Conservation (phyloP, 2,329 filamentous ascomycete genomes). For the Apiospora sp. region DNA sequence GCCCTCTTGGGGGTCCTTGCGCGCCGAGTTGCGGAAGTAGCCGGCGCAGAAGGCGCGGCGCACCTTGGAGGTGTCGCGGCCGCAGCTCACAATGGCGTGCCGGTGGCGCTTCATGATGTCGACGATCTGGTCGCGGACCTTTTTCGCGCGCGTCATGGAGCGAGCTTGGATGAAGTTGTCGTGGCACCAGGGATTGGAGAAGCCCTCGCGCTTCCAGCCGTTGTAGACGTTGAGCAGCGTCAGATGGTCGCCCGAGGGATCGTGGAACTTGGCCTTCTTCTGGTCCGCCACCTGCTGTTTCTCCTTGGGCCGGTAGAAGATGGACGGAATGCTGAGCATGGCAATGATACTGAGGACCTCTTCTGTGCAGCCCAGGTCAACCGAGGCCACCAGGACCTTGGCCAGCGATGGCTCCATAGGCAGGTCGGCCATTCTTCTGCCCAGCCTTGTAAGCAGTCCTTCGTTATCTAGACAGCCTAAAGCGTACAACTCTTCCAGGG, state of each 20-base stretch:
- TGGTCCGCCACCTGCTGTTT: conserved; percentile 96
- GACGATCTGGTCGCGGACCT: conserved; percentile 90
- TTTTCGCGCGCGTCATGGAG: conserved; percentile 86
- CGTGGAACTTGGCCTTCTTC: conserved; percentile 97
- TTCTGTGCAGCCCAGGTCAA: conserved; percentile 88
- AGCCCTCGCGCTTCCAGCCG: conserved; percentile 88
- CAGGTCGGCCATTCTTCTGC: conserved; percentile 97
- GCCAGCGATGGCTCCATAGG: conserved; percentile 95
- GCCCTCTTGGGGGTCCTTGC: conserved; percentile 95
- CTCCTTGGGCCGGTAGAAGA: conserved; percentile 97
- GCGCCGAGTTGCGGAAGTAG: conserved; percentile 93
- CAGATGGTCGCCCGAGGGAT: conserved; percentile 91
- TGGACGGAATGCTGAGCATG: conserved; percentile 85
- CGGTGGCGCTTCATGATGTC: conserved; percentile 94
- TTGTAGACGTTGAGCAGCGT: conserved; percentile 98
- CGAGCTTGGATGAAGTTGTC: conserved; percentile 98
- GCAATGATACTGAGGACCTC: conserved; percentile 94
- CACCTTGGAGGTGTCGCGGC: conserved; percentile 85
- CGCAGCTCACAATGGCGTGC: conserved; percentile 83
- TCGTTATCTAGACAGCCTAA: conserved; percentile 93
- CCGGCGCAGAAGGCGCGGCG: conserved; percentile 89
- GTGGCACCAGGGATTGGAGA: conserved; percentile 89
- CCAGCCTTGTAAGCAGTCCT: conserved; percentile 88
- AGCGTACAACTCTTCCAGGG: conserved; percentile 93
- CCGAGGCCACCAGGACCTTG: conserved; percentile 87